Base-by-base conservation (phyloP, 164 flowering plant species). In the Warburgia ugandensis region DNA sequence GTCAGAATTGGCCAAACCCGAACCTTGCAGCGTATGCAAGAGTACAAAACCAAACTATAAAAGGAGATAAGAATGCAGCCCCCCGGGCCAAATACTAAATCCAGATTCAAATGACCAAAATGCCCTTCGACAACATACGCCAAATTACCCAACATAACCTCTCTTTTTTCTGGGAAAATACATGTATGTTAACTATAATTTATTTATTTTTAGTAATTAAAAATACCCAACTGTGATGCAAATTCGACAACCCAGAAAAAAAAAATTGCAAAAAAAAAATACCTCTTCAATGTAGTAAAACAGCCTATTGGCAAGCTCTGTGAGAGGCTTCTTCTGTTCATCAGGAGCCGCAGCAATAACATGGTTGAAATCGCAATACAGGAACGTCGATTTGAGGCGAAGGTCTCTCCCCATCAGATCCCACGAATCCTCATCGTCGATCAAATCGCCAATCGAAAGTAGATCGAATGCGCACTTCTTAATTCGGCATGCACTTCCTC, bases 261-360 rank as follows among this genome's bases (percentile, higher is more conserved):
- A 13, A 28, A 13, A 27, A 19, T 2, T 29, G 40, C 1, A 16
- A 6, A 31, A 2, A 31, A 31, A 40, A 20, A 3, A 32, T 58
- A 67, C 71, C 71, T 67, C 63, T 44, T 67, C 63, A 11, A 67
- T 67, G 52, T 50, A 62, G 43, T 50, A 25, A 10, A 67, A 62
- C 30, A 67, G 45, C 21, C 37, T 59, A 45, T 67, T 67, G 49
- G 60, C 71, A 27, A 67, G 60, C 8, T 62, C 59, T 2, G 59
- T 54, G 30, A 67, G 56, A n/a, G 53, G 4, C 45, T 67, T 50
- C 57, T 67, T 67, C 40, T 54, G 54, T 16, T 62, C 60, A 22
- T 48, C 36, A 6, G 67, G 49, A 6, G 63, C 53, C 9, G 31
- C 16, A 6, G 67, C 42, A 8, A 67, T 67, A n/a, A 67, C 37